Evolutionary conservation across 2,329 filamentous ascomycete species (phyloP), one percentile per base, ranked within the genome.

Genomic region (Delphinella strobiligena): DNA sequence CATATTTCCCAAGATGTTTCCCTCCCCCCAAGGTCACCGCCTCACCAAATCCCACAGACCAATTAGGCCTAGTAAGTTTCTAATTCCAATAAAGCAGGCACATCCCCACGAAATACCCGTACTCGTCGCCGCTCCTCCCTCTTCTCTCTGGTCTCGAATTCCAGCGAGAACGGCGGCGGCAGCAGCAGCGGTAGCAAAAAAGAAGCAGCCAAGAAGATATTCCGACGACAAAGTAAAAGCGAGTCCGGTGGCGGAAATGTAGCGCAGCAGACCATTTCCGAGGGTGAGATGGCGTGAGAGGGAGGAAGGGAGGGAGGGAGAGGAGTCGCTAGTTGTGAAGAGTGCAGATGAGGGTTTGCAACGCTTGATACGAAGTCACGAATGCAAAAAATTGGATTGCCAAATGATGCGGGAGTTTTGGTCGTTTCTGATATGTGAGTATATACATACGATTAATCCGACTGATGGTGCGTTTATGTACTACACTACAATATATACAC

Each of bases 211-310:
- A 27, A 27, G 22, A 27, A 27, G 7, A 27, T 27, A 7, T 27
- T 27, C 22, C 22, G 22, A 7, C 7, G 22, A 12, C 7, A 12
- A 12, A 27, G 22, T 27, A 27, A 27, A 12, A 27, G 7, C 12
- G 22, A 27, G 7, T 7, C 7, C 12, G 22, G 22, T 27, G 22
- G 12, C 22, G 22, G 22, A 7, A 27, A 27, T 27, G 22, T 7
- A 12, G 12, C 22, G 62, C 68, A 22, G 78, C 51, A 0, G 74
- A 59, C 81, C 82, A 88, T 53, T 81, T 80, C 41, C 71, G 67
- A 0, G 83, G 81, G 51, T 86, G 79, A 10, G 70, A 67, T 2
- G 66, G 64, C 72, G 12, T 74, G 71, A 7, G 22, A 7, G 7
- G 7, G 12, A 12, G 22, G 7, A 27, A 27, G 7, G 22, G 12